Evolutionary conservation across 768 basidiomycete species (phyloP).

Genomic region (Phanerochaete sordida): DNA sequence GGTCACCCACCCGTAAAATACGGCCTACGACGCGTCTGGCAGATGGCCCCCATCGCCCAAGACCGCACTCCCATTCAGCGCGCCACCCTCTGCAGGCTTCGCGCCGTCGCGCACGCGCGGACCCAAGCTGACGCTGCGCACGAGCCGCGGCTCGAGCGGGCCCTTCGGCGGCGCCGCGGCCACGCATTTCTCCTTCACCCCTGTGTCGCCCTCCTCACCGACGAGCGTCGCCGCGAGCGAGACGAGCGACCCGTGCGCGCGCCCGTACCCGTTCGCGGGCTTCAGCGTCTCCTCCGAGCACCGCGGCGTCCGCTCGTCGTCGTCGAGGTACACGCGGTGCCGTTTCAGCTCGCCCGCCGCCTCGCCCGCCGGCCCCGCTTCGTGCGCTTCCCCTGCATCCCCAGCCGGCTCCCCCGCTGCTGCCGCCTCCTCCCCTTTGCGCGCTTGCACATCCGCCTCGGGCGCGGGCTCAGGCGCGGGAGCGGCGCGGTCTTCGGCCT

Average conservation of each 20-base stretch:
- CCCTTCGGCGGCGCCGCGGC: background rate
- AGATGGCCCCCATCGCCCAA: too few relatives aligned
- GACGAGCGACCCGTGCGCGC: constrained; percentile 3
- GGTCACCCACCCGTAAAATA: too few relatives aligned
- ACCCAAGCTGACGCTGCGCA: background rate
- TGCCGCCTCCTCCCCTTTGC: too few relatives aligned
- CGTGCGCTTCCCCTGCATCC: too few relatives aligned
- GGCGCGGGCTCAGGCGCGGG: too few relatives aligned
- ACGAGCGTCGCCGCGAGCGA: constrained; percentile 5
- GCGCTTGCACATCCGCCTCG: too few relatives aligned
- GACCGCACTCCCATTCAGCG: too few relatives aligned
- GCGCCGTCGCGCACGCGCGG: background rate
- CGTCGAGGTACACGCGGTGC: background rate
- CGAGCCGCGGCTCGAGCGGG: background rate
- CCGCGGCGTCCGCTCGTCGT: background rate
- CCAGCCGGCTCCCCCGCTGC: too few relatives aligned
- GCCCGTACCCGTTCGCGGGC: background rate
- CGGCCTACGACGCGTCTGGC: too few relatives aligned
- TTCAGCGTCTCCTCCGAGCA: constrained; percentile 17
- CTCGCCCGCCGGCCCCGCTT: background rate
- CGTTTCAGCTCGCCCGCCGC: background rate
- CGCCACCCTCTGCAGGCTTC: too few relatives aligned
- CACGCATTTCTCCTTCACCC: too few relatives aligned
- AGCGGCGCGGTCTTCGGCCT: too few relatives aligned
- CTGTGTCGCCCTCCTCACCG: background rate